These are phyloP conservation scores for Ogataea philodendri DNA, from an alignment of 805 yeast genomes.

Conservation along the genomic window DNA sequence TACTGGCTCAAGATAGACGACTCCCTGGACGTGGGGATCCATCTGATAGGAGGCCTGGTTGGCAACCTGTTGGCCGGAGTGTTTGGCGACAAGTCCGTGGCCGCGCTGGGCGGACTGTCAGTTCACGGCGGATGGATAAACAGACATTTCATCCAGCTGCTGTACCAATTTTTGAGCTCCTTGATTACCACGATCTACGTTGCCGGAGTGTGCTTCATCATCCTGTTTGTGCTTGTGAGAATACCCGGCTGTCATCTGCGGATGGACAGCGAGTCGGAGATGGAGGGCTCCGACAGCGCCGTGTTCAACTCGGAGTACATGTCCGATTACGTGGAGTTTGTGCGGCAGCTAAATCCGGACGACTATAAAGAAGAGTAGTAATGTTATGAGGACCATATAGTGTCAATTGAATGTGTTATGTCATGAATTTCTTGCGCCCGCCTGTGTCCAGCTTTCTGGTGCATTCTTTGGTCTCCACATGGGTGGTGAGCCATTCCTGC, in stretches of 20 bases:
- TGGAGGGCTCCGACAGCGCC: constrained; percentile 80
- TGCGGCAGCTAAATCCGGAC: constrained; percentile 61
- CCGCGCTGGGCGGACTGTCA: constrained; percentile 72
- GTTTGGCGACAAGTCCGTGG: constrained; percentile 70
- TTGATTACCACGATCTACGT: constrained; percentile 57
- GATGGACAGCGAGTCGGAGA: constrained; percentile 70
- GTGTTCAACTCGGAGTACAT: constrained; percentile 86
- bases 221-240: constrained; percentile 56
- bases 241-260: constrained; percentile 79
- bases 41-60: constrained; percentile 86
- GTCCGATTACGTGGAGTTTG: constrained; percentile 85
- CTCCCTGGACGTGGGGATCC: constrained; percentile 89
- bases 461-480: constrained; percentile 57
- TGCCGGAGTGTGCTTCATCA: constrained; percentile 62
- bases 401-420: constrained; percentile 6
- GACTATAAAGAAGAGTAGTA: constrained; percentile 18
- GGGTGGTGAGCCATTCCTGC: constrained; percentile 75
- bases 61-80: constrained; percentile 80
- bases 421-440: constrained; percentile 4
- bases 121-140: constrained; percentile 83
- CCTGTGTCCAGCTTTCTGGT: too few species aligned
- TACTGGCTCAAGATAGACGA: constrained; percentile 77
- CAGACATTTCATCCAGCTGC: constrained; percentile 80
- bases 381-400: constrained; percentile 3
- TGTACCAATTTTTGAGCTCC: constrained; percentile 55